Evolutionary conservation across 192 early-diverging fungal species (phyloP).

Genomic region (Coemansia sp.): DNA sequence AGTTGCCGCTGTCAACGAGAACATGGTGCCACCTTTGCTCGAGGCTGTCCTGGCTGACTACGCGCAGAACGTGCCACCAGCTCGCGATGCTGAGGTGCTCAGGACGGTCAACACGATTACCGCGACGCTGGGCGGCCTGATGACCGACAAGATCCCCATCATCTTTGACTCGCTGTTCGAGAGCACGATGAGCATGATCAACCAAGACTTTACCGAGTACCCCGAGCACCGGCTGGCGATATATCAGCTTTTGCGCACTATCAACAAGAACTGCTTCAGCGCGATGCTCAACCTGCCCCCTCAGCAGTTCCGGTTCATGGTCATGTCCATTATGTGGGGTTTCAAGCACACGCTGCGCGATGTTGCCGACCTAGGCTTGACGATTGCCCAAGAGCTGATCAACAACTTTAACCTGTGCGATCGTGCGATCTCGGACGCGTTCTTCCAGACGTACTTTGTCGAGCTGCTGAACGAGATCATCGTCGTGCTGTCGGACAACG

Average conservation of each 20-base stretch:
- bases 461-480: constrained; percentile 95
- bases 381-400: constrained; percentile 86
- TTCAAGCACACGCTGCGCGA: constrained; percentile 99
- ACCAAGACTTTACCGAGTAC: constrained; percentile 97
- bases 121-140: constrained; percentile 70
- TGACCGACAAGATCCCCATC: constrained; percentile 81
- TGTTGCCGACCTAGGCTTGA: constrained; percentile 90
- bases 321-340: constrained; percentile 97
- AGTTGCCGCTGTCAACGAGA: constrained; percentile 74
- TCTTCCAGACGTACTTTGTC: constrained; percentile 93
- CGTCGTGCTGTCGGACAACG: constrained; percentile 94
- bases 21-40: constrained; percentile 89
- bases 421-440: constrained; percentile 73
- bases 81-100: constrained; percentile 95
- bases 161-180: constrained; percentile 96
- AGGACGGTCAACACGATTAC: constrained; percentile 92
- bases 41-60: constrained; percentile 93
- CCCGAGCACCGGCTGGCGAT: constrained; percentile 97
- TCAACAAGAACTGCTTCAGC: constrained; percentile 92
- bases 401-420: constrained; percentile 84
- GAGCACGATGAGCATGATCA: constrained; percentile 98
- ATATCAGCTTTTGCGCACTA: constrained; percentile 90
- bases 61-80: constrained; percentile 80
- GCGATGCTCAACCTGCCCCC: constrained; percentile 83
- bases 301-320: constrained; percentile 87